Percentiles rank a stretch among this genome's conserved stretches.
Evolutionary conservation across 1,284 basidiomycete species (phyloP).

Genomic region (Sanghuangporus sanghuang): DNA sequence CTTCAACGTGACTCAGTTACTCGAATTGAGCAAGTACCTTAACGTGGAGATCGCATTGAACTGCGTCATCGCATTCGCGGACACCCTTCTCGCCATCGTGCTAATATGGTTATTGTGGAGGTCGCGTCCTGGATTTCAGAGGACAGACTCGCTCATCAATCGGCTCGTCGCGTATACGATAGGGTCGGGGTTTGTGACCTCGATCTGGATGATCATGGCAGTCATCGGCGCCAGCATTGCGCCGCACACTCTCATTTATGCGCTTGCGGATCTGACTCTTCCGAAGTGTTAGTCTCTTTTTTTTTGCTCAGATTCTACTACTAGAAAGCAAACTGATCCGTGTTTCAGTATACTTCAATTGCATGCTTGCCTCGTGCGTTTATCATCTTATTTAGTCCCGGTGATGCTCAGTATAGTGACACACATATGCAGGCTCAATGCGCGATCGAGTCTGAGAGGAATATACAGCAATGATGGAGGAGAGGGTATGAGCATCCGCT

Average conservation of each 20-base stretch:
- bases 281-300: conserved; percentile 1
- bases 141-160: conserved; percentile 4
- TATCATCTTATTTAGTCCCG: not conserved
- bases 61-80: not conserved
- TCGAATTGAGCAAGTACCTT: not conserved
- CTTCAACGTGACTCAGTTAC: not conserved
- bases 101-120: not conserved
- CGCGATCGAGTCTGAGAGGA: not conserved
- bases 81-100: not conserved
- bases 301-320: not conserved
- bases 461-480: not conserved
- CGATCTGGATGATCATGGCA: not conserved
- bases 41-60: not conserved
- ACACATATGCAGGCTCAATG: not conserved
- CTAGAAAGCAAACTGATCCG: not conserved
- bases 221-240: not conserved
- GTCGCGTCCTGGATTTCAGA: conserved; percentile 3
- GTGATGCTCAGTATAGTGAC: not conserved
- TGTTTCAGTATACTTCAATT: not conserved
- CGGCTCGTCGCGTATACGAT: conserved; percentile 5
- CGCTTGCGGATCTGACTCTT: not conserved
- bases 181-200: not conserved
- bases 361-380: not conserved
- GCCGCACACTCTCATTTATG: not conserved
- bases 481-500: not conserved